Base-by-base conservation (phyloP, 2,329 filamentous ascomycete species). In the Xylariaceae sp. region DNA sequence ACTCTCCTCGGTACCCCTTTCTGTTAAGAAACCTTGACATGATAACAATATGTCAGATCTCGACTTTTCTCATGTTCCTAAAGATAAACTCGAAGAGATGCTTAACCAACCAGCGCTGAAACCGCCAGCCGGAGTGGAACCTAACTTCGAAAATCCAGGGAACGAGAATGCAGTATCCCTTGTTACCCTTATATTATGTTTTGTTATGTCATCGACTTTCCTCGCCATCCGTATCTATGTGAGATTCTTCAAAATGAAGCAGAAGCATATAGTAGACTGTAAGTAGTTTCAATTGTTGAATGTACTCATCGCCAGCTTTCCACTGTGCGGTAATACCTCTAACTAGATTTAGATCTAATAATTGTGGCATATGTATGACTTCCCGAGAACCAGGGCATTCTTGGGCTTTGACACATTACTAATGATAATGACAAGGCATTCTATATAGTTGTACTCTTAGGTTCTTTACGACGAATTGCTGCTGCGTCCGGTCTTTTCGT, bases 131-230 rank as follows among this genome's bases (percentile, higher is more conserved):
- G 59, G 56, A 2, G 32, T 51, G 5, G 21, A 40, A 12, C 48
- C 57, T 7, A 55, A 59, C 14, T 48, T 62, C 10, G 54, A 52
- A 3, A 52, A 55, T 29, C 58, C 58, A 18, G 47, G 44, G 7
- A 60, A 60, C 23, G 4, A 45, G 21, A 60, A 57, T 20, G 21
- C 10, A 2, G 16, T 55, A 10, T 21, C 23, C 10, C 14, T 57
- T 2, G 23, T 42, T 41, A 42, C 53, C 7, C 44, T 47, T 20
- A 16, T 47, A 20, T 5, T 47, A 20, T 47, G 44, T 18, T 7
- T 40, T 23, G 7, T 20, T 16, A 29, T 20, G n/a, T 47, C 44
- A n/a, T 20, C 44, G 14, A 47, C 18, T 14, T 32, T 20, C 4
- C 23, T 47, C n/a, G n/a, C 4, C 4, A 19, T 40, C 2, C 10